phyloP scores from a whole-genome alignment of 164 flowering plant species.

The Amborella trichopoda region DNA sequence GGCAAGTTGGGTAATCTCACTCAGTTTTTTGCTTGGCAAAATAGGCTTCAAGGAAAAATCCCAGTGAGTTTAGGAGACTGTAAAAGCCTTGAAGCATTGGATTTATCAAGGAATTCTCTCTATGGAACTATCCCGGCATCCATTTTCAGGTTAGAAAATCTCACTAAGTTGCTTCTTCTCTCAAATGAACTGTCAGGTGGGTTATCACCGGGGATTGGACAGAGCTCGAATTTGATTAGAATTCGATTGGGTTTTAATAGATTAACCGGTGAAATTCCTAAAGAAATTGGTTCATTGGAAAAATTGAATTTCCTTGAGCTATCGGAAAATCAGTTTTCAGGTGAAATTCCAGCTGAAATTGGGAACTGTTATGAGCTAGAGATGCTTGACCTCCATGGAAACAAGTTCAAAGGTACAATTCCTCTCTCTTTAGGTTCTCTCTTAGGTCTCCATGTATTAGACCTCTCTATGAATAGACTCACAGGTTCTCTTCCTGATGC shows the following conservation, averaged over 20 bases:
- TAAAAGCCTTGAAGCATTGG: constrained; percentile 34
- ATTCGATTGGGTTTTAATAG: constrained; percentile 37
- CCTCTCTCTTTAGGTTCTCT: constrained; percentile 33
- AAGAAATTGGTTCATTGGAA: constrained; percentile 27
- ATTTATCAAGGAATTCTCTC: constrained; percentile 45
- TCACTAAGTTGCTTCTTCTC: constrained; percentile 34
- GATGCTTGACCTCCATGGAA: constrained; percentile 43
- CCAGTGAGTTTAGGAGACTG: constrained; percentile 36
- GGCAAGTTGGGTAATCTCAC: constrained; percentile 35
- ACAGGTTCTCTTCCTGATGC: constrained; percentile 32
- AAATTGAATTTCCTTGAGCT: constrained; percentile 44
- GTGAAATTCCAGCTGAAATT: constrained; percentile 35
- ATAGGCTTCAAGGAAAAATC: constrained; percentile 39
- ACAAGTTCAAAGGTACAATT: constrained; percentile 31
- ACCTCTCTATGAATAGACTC: constrained; percentile 38
- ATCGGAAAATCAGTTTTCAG: constrained; percentile 34
- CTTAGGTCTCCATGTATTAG: constrained; percentile 29
- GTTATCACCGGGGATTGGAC: constrained; percentile 41
- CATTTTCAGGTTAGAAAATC: constrained; percentile 35
- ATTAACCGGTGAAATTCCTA: constrained; percentile 37
- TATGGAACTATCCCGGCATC: constrained; percentile 35
- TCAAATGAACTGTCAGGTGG: constrained; percentile 41
- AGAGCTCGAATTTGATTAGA: constrained; percentile 32
- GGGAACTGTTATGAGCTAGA: constrained; percentile 40
- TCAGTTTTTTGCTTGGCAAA: constrained; percentile 58